Percentiles rank a stretch among this genome's conserved stretches.
Conservation (phyloP, 306 rosid species). For the Medicago ruthenica region DNA sequence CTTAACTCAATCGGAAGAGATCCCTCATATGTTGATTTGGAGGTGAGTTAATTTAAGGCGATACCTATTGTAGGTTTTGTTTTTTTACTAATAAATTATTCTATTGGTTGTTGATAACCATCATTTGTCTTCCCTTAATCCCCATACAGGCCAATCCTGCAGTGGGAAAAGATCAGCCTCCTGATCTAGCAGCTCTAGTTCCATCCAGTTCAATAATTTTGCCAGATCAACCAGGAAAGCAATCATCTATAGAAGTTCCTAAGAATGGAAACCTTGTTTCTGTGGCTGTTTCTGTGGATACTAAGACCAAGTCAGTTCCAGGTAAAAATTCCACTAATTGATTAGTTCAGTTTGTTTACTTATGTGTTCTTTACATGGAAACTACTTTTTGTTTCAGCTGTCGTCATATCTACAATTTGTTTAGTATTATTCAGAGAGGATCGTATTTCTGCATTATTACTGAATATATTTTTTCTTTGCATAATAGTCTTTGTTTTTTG, state of each 20-base stretch:
- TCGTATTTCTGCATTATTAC: constrained; percentile 9
- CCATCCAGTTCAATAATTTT: constrained; percentile 59
- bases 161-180: constrained; percentile 94
- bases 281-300: constrained; percentile 14
- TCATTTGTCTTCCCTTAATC: constrained; percentile 25
- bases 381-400: not conserved
- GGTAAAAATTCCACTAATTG: constrained; percentile 50
- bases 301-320: constrained; percentile 44
- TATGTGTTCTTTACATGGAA: constrained; percentile 1
- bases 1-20: constrained; percentile 78
- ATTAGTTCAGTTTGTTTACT: constrained; percentile 22
- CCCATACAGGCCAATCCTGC: constrained; percentile 77
- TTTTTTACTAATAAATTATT: not conserved
- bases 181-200: constrained; percentile 88
- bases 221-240: constrained; percentile 64
- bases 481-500: not conserved
- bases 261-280: constrained; percentile 49
- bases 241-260: constrained; percentile 53
- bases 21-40: constrained; percentile 86
- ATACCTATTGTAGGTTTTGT: constrained; percentile 18
- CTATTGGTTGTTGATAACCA: constrained; percentile 9
- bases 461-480: not conserved
- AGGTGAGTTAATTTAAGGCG: constrained; percentile 62
- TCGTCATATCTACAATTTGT: constrained; percentile 4
- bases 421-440: constrained; percentile 39